Evolutionary conservation across 225 moss, liverwort and hornwort genomes (phyloP), one percentile per base, ranked within the genome.

Genomic region (Physcomitrium patens): DNA sequence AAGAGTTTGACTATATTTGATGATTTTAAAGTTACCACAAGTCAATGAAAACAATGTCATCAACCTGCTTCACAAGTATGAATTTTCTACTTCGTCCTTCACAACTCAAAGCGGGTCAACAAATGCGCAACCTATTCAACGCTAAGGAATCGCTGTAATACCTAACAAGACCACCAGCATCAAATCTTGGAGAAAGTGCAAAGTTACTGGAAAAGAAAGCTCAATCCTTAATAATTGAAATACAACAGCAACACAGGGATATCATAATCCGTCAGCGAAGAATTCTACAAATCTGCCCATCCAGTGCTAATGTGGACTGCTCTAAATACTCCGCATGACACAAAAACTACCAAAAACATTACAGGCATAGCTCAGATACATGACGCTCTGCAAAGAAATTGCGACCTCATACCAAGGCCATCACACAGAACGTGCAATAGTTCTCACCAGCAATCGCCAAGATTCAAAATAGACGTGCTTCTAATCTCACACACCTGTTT

Each of bases 281-380:
- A 76, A 12, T 43, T 44, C 46, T 28, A 24, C 3, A 55, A 56
- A 63, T 54, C 56, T 20, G 11, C 56, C 64, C 41, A 49, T 24
- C 60, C 51, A 52, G 2, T 43, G 26, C 9, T 1, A 31, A 48
- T 17, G 37, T 17, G 41, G 58, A 56, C 17, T 41, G 46, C 65
- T 65, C 9, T 18, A 48, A 13, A 71, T 67, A 41, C 51, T 13
- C 17, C 20, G 19, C 63, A 77, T 18, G 3, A 61, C 63, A 53
- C 11, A 31, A 20, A 55, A 46, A 15, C 15, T 47, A 37, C 31
- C 31, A 37, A 55, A 59, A 77, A 47, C 18, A 9, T n/a, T 12
- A 46, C 70, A 47, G 46, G 24, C 19, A 46, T 27, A 65, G 12
- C n/a, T 50, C 71, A 78, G 58, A 48, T 65, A 24, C 9, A 24